A percentile compares a stretch with the other conserved stretches of the same genome.
phyloP scores from a whole-genome alignment of 352 stramenopile genomes.

The Thalassiosira livingstoniorum region DNA sequence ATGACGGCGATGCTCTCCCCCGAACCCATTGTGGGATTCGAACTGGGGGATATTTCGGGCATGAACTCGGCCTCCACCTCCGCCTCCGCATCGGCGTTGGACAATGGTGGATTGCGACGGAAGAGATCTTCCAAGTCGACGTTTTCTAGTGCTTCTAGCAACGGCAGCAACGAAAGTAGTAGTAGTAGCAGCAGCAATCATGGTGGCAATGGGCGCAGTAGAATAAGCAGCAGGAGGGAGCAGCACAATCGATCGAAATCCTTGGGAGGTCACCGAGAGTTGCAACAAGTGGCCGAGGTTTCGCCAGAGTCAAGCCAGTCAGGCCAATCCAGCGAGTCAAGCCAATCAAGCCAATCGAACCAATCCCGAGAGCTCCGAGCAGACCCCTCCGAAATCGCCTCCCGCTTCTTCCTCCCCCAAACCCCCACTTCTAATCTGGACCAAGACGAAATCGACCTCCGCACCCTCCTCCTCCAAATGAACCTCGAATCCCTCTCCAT shows the following conservation, averaged over 20 bases:
- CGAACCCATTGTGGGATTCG: background rate
- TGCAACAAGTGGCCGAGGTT: background rate
- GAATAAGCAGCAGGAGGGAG: background rate
- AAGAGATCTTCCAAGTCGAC: constrained; percentile 20
- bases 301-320: background rate
- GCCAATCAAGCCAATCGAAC: no score
- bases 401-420: constrained; percentile 52
- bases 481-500: constrained; percentile 43
- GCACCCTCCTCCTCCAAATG: constrained; percentile 50
- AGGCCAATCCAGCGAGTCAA: no score
- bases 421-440: background rate
- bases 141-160: no score
- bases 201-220: constrained; percentile 2
- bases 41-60: no score
- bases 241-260: no score
- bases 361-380: no score
- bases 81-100: background rate
- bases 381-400: constrained; percentile 15
- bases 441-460: constrained; percentile 57
- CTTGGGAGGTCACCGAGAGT: no score
- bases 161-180: constrained; percentile 6
- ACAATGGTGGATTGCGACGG: constrained; percentile 37
- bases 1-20: constrained; percentile 11
- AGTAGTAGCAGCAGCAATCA: background rate
- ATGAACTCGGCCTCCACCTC: background rate